Conservation (phyloP, 2,329 filamentous ascomycete genomes). For the Cytospora piceae region DNA sequence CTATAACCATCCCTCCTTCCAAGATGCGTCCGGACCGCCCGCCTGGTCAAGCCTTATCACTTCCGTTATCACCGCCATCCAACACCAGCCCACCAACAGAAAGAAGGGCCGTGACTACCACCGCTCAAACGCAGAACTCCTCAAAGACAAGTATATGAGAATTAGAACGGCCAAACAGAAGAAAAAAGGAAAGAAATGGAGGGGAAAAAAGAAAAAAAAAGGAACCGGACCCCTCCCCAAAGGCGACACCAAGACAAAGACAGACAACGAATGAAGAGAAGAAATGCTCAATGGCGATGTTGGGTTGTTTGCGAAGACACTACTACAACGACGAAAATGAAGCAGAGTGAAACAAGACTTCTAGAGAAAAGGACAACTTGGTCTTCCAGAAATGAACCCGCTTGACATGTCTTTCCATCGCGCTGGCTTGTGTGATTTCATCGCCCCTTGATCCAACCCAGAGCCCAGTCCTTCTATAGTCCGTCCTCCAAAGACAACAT, state of each 20-base stretch:
- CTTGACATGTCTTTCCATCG: background rate
- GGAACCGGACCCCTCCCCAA: background rate
- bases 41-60: background rate
- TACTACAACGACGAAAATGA: background rate
- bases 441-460: slow-evolving; percentile 3
- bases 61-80: background rate
- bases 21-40: background rate
- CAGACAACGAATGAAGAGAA: background rate
- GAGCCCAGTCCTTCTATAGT: background rate
- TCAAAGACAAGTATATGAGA: background rate
- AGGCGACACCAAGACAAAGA: background rate
- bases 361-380: background rate
- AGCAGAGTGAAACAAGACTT: background rate
- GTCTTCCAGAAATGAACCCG: background rate
- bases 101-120: background rate
- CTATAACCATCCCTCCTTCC: background rate
- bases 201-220: no score
- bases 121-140: background rate
- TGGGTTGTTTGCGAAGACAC: background rate
- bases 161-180: background rate
- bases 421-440: background rate
- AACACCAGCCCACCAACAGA: background rate
- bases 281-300: background rate
- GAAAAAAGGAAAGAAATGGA: background rate
- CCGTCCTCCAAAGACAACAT: background rate